phyloP scores from a whole-genome alignment of 2,329 filamentous ascomycete genomes.

The Apiospora pterosperma region DNA sequence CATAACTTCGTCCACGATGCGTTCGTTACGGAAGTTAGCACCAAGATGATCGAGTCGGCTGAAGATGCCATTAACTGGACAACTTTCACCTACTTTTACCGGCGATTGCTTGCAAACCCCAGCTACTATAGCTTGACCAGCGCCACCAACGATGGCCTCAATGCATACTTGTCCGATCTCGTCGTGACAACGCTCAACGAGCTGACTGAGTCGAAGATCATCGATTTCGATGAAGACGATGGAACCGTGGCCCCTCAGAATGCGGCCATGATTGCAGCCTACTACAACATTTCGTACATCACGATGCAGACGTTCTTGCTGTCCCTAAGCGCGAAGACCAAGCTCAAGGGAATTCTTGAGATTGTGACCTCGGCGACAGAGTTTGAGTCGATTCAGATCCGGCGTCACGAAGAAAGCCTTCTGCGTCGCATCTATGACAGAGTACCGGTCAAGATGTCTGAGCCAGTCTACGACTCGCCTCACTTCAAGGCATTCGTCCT shows the following conservation, averaged over 20 bases:
- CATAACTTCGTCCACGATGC: constrained; percentile 91
- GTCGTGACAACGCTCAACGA: constrained; percentile 92
- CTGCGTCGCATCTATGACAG: constrained; percentile 92
- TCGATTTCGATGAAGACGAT: constrained; percentile 92
- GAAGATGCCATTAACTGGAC: constrained; percentile 98
- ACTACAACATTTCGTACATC: constrained; percentile 99
- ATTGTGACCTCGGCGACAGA: constrained; percentile 96
- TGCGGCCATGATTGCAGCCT: constrained; percentile 95
- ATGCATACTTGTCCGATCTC: constrained; percentile 87
- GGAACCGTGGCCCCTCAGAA: constrained; percentile 87
- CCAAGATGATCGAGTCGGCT: constrained; percentile 89
- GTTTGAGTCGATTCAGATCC: constrained; percentile 92
- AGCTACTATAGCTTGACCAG: constrained; percentile 92
- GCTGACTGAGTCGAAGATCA: constrained; percentile 87
- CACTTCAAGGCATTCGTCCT: constrained; percentile 99
- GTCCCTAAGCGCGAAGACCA: constrained; percentile 82
- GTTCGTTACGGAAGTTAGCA: constrained; percentile 96
- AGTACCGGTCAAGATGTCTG: constrained; percentile 90
- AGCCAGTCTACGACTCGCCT: constrained; percentile 83
- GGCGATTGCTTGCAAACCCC: constrained; percentile 88
- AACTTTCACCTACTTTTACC: constrained; percentile 98
- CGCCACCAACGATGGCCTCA: constrained; percentile 89
- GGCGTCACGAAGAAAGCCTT: constrained; percentile 85
- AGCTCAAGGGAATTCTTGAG: constrained; percentile 94
- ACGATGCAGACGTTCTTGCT: constrained; percentile 99